phyloP scores from a whole-genome alignment of 805 yeast genomes.

The Suhomyces sp. region DNA sequence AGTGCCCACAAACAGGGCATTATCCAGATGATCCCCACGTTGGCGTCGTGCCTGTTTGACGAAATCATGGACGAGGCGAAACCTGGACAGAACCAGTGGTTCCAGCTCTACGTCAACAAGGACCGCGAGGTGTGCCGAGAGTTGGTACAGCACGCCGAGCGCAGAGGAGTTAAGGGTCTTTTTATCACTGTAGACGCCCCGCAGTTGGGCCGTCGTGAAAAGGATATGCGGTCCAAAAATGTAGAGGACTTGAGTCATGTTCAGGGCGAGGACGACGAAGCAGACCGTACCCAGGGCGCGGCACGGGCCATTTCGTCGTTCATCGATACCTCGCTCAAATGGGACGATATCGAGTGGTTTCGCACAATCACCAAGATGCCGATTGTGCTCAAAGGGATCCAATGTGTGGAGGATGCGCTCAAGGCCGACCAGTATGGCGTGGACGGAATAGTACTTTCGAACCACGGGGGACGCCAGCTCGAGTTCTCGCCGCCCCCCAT shows the following conservation, averaged over 20 bases:
- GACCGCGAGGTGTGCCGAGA: conserved; percentile 31
- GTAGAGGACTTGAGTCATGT: conserved; percentile 23
- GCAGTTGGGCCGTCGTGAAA: conserved; percentile 51
- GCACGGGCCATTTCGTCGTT: conserved; percentile 37
- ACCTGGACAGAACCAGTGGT: conserved; percentile 48
- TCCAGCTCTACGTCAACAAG: conserved; percentile 47
- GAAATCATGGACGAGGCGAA: conserved; percentile 73
- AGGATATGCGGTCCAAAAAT: conserved; percentile 41
- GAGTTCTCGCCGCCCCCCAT: conserved; percentile 62
- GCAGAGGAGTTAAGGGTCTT: conserved; percentile 42
- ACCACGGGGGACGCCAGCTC: conserved; percentile 74
- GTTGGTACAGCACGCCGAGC: conserved; percentile 37
- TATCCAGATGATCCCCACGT: conserved; percentile 89
- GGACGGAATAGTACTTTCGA: conserved; percentile 64
- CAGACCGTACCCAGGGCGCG: conserved; percentile 23
- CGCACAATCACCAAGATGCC: conserved; percentile 38
- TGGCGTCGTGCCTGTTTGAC: conserved; percentile 84
- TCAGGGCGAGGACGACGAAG: conserved; percentile 29
- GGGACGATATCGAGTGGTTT: conserved; percentile 43
- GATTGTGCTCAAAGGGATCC: conserved; percentile 58
- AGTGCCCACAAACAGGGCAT: conserved; percentile 70
- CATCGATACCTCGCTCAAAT: conserved; percentile 39
- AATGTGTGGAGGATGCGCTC: conserved; percentile 62
- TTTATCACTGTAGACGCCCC: conserved; percentile 59
- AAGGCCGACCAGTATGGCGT: conserved; percentile 57